Conservation (phyloP, 768 basidiomycete species). For the Gelatoporia subvermispora region DNA sequence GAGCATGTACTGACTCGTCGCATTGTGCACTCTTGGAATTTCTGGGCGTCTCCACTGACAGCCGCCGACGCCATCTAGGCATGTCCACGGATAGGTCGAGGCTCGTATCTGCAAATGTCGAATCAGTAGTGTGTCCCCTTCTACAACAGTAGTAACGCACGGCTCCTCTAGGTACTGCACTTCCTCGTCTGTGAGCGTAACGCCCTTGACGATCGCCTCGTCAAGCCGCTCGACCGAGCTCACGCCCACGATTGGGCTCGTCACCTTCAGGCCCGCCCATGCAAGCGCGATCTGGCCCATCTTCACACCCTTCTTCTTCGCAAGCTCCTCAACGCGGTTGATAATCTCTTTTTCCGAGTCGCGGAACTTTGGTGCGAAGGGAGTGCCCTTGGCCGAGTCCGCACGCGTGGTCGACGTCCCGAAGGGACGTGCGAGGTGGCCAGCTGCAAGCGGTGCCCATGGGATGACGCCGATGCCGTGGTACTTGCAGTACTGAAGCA, state of each 20-base stretch:
- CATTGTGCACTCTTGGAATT: too few relatives aligned
- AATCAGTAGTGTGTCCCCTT: too few relatives aligned
- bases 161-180: slow-evolving; percentile 50
- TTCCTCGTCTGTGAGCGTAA: slow-evolving; percentile 52
- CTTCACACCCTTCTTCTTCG: slow-evolving; percentile 32
- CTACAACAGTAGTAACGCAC: slow-evolving; percentile 16
- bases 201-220: slow-evolving; percentile 27
- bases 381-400: slow-evolving; percentile 12
- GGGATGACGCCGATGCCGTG: slow-evolving; percentile 52
- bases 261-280: slow-evolving; percentile 36
- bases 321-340: slow-evolving; percentile 35
- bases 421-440: slow-evolving; percentile 35
- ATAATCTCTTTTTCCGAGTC: slow-evolving; percentile 33
- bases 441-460: slow-evolving; percentile 40
- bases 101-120: too few relatives aligned
- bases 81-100: too few relatives aligned
- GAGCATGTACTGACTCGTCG: too few relatives aligned
- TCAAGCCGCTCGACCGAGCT: slow-evolving; percentile 26
- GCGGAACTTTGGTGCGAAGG: slow-evolving; percentile 3
- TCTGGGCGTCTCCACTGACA: too few relatives aligned
- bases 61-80: too few relatives aligned
- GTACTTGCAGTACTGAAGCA: slow-evolving; percentile 40
- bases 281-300: slow-evolving; percentile 45
- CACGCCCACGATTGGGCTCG: slow-evolving; percentile 40
- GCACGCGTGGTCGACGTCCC: slow-evolving; percentile 21